phyloP scores from a whole-genome alignment of 768 basidiomycete species.

The Kwoniella europaea region DNA sequence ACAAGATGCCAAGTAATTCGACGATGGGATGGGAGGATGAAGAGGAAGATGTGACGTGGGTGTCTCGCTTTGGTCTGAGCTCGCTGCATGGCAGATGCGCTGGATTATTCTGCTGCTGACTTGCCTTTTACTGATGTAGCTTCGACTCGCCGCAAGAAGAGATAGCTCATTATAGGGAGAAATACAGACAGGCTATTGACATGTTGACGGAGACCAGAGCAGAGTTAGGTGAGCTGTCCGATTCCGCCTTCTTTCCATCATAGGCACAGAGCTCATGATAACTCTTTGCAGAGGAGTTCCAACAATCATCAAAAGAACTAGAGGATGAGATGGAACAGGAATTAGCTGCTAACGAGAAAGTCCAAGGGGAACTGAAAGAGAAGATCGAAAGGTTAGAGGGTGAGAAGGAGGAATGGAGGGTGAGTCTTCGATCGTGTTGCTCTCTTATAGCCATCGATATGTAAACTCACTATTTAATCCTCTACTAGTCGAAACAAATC shows the following conservation, averaged over 20 bases:
- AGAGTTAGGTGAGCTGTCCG: conserved; percentile 46
- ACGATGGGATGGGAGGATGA: conserved; percentile 38
- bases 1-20: conserved; percentile 41
- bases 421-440: conserved; percentile 2
- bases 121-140: conserved; percentile 15
- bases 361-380: conserved; percentile 46
- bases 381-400: conserved; percentile 48
- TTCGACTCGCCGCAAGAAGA: conserved; percentile 52
- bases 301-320: conserved; percentile 55
- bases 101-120: no score
- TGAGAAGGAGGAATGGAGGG: conserved; percentile 53
- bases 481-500: conserved; percentile 56
- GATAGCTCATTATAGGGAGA: conserved; percentile 45
- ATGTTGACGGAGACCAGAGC: conserved; percentile 50
- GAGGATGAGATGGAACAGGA: conserved; percentile 58
- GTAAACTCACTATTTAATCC: not conserved
- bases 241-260: conserved; percentile 1
- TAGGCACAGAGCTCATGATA: no score
- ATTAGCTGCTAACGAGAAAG: conserved; percentile 49
- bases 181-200: conserved; percentile 45
- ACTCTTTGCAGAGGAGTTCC: conserved; percentile 47
- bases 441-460: not conserved
- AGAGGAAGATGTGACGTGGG: conserved; percentile 47
- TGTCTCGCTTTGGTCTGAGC: not conserved
- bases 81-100: no score